Percentiles rank a stretch among this genome's conserved stretches.
Conservation (phyloP, 2,329 filamentous ascomycete species). For the Pyricularia pennisetigena region DNA sequence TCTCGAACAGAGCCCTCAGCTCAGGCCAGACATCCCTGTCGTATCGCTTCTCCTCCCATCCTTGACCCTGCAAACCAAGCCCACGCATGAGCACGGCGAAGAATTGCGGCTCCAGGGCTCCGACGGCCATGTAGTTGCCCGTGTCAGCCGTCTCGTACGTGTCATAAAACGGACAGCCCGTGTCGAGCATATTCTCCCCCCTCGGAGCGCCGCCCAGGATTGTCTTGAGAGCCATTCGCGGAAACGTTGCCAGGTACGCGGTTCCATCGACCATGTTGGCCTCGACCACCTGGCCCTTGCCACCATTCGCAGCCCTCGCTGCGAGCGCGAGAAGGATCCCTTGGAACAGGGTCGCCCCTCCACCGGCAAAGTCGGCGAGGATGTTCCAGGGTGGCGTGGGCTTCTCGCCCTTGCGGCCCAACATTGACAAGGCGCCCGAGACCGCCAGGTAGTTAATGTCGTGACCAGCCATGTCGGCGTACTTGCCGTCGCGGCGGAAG, state of each 20-base stretch:
- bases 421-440: constrained; percentile 65
- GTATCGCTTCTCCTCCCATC: constrained; percentile 40
- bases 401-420: constrained; percentile 59
- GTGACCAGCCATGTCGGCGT: constrained; percentile 81
- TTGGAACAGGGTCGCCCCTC: constrained; percentile 71
- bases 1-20: constrained; percentile 50
- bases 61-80: constrained; percentile 45
- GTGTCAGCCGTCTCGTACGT: constrained; percentile 79
- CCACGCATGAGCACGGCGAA: constrained; percentile 59
- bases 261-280: constrained; percentile 95
- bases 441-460: constrained; percentile 96
- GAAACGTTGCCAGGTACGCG: constrained; percentile 69
- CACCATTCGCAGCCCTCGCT: constrained; percentile 30
- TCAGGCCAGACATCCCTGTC: constrained; percentile 59
- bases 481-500: constrained; percentile 79
- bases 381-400: constrained; percentile 78
- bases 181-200: constrained; percentile 72
- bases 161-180: constrained; percentile 80
- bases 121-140: constrained; percentile 68
- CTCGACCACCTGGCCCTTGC: constrained; percentile 76
- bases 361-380: constrained; percentile 84
- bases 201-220: constrained; percentile 50
- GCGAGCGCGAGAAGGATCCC: constrained; percentile 76
- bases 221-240: constrained; percentile 55
- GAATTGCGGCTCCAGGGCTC: constrained; percentile 82